Base-by-base conservation (phyloP, 2,329 filamentous ascomycete species). In the Paecilomyces niveus region DNA sequence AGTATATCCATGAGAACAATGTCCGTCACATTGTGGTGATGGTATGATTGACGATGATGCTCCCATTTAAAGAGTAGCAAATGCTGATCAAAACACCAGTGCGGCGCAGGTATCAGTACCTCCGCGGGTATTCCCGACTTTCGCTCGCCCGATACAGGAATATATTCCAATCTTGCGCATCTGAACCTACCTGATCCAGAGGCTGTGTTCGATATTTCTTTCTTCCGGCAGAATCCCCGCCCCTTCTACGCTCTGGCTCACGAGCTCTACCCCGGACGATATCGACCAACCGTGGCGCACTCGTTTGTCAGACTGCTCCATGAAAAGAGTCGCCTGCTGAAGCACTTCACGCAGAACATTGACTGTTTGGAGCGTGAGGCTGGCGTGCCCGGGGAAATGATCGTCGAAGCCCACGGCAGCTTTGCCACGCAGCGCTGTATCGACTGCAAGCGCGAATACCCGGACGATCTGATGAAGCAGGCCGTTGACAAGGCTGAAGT, bases 271-370 rank as follows among this genome's bases (percentile, higher is more conserved):
- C 94, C 94, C 0, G 93, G 92, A 18, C 89, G 88, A 67, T 97
- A 89, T 77, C 82, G 87, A 57, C 94, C 94, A 0, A 99, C 94
- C 1, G 80, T 97, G 57, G 89, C 92, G 1, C 94, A 99, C 75
- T 88, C 85, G 35, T 99, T 99, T 74, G 87, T 99, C 67, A 82
- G 85, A 13, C 80, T 99, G 24, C 85, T 97, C 15, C 83, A 92
- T 58, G 80, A 86, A 60, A 96, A 95, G 75, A 85, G 85, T 3
- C 78, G 93, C 49, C 78, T 99, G 24, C 78, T 88, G 64, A 94
- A 92, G 79, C 84, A 94, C 56, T 99, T 97, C 74, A 97, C 94
- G 0, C 94, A 99, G 71, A 99, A 99, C 70, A 97, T 99, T 65
- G 94, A 99, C 76, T 96, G 92, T 68, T 82, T 99, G 11, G 94